Base-by-base conservation (phyloP, 1,139 yeast species). In the Saccharomyces uvarum region DNA sequence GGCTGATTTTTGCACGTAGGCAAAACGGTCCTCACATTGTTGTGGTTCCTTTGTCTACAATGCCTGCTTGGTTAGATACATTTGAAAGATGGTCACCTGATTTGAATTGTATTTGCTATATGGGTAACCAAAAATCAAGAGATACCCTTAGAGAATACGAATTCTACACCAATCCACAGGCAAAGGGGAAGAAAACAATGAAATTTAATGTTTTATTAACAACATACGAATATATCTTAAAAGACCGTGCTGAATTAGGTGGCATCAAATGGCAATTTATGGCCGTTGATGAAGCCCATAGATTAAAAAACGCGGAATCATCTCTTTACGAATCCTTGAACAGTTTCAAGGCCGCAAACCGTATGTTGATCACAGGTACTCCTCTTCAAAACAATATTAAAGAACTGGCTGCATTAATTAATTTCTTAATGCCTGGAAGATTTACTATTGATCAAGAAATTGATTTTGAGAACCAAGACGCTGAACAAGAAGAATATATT, bases 51-150 rank as follows among this genome's bases (percentile, higher is more conserved):
- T 76, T 95, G 59, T 88, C 97, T 1, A 95, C 99, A 0, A 83
- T 95, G 55, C 97, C 98, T 1, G 96, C 99, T 0, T 95, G 99
- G 99, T 98, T 93, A 73, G 99, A 95, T 67, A 95, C 99, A 2
- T 87, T 95, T 71, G 99, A 93, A 65, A 82, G 85, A 66, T 95
- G 99, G 99, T 82, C 99, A 0, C 98, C 99, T 1, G 99, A 91
- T 69, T 77, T 95, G 57, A 93, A 95, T 69, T 88, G 93, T 71
- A 82, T 93, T 59, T 89, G 89, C 65, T 93, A 93, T 67, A 78
- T 91, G 75, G 99, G 99, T 52, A 95, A 95, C 69, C 84, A 95
- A 41, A 82, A 84, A 66, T 86, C 98, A 1, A 82, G 99, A 66
- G 80, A 81, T 61, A 83, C 82, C 1, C 87, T 93, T 46, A 79